Percentiles rank a stretch among this genome's conserved stretches.
Conservation (phyloP, 768 basidiomycete genomes). For the Panellus pusillus region DNA sequence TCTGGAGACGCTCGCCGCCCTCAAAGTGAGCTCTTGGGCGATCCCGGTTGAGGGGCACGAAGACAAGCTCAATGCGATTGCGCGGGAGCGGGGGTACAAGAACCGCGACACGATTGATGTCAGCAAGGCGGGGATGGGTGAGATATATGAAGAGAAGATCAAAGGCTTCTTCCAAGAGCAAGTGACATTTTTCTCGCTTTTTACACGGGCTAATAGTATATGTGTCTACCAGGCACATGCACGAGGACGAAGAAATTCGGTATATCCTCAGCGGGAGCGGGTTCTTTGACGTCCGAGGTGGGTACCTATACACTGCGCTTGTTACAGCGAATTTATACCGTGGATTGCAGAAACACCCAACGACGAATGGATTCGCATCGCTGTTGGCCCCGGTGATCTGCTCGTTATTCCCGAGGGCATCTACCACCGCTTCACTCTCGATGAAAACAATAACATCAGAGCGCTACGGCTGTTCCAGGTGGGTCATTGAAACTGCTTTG, state of each 20-base stretch:
- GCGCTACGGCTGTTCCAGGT: conserved; percentile 51
- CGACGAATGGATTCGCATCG: conserved; percentile 81
- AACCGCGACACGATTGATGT: conserved; percentile 81
- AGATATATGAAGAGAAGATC: conserved; percentile 79
- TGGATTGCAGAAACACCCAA: conserved; percentile 53
- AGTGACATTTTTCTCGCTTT: conserved; percentile 20
- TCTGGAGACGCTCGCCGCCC: conserved; percentile 42
- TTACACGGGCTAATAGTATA: not conserved
- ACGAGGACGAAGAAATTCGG: conserved; percentile 95
- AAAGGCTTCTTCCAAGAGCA: conserved; percentile 85
- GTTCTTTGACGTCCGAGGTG: conserved; percentile 90
- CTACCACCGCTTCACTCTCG: conserved; percentile 93
- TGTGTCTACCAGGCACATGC: conserved; percentile 68
- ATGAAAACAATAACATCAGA: conserved; percentile 69
- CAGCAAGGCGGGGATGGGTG: conserved; percentile 77
- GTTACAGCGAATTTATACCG: no score
- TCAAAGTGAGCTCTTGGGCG: conserved; percentile 69
- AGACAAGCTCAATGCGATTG: conserved; percentile 57
- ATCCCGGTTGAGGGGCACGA: conserved; percentile 66
- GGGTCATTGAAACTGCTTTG: not conserved
- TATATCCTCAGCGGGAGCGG: conserved; percentile 86
- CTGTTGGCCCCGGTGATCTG: conserved; percentile 76
- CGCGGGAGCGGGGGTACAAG: conserved; percentile 73
- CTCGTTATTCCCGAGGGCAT: conserved; percentile 87
- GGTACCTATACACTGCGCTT: conserved; percentile 21